Evolutionary conservation across 2,329 filamentous ascomycete species (phyloP).

Genomic region (Pseudogymnoascus sp.): DNA sequence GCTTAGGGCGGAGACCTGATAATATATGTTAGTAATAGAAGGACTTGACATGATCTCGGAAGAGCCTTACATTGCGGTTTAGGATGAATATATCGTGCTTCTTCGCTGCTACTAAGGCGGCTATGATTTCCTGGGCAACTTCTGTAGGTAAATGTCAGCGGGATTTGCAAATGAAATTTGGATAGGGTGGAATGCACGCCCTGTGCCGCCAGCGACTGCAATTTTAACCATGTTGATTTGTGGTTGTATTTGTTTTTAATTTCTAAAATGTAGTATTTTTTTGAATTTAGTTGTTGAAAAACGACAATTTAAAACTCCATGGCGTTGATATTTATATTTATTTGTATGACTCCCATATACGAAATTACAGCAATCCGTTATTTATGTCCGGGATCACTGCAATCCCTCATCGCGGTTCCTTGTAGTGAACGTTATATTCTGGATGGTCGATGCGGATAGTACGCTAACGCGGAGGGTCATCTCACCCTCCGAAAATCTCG

Average conservation of each 20-base stretch:
- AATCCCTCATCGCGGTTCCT: neutral
- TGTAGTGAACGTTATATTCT: neutral
- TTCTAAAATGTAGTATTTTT: no score
- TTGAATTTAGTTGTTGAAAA: neutral
- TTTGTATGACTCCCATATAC: neutral
- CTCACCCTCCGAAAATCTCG: slow-evolving; percentile 6
- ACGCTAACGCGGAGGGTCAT: neutral
- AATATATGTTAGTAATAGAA: slow-evolving; percentile 14
- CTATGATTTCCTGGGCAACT: slow-evolving; percentile 47
- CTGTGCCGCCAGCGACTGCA: neutral
- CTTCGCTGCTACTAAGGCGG: slow-evolving; percentile 40
- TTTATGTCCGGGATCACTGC: neutral
- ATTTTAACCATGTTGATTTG: neutral
- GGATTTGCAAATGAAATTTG: neutral
- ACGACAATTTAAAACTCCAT: neutral
- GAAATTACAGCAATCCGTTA: neutral
- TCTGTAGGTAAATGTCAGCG: slow-evolving; percentile 32
- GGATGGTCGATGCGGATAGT: neutral
- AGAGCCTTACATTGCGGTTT: slow-evolving; percentile 37
- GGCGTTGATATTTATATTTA: neutral
- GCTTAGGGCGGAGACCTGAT: slow-evolving; percentile 23
- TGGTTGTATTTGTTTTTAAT: neutral
- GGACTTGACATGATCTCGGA: neutral
- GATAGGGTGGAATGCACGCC: neutral
- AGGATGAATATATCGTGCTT: slow-evolving; percentile 50